Conservation (phyloP, 768 basidiomycete genomes). For the Infundibulicybe gibba region DNA sequence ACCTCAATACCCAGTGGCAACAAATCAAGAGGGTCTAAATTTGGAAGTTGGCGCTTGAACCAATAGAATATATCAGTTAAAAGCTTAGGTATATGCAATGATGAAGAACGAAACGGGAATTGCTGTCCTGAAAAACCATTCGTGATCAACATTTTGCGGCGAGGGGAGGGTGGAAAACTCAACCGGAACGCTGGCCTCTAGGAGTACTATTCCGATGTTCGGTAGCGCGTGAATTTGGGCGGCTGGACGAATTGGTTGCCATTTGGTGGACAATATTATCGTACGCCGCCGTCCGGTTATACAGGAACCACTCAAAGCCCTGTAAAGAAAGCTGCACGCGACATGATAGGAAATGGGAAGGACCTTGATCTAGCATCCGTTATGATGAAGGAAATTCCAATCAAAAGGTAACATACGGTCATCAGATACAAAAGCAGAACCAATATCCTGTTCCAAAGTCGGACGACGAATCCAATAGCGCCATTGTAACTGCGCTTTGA, state of each 20-base stretch:
- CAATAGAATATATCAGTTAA: slow-evolving; percentile 39
- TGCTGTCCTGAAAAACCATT: background rate
- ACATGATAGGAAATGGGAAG: slow-evolving; percentile 35
- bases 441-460: slow-evolving; percentile 69
- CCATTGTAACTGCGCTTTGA: slow-evolving; percentile 88
- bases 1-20: slow-evolving; percentile 80
- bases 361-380: slow-evolving; percentile 22
- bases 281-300: slow-evolving; percentile 86
- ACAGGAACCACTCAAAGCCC: slow-evolving; percentile 91
- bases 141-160: background rate
- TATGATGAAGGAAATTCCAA: background rate
- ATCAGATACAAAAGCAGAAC: slow-evolving; percentile 42
- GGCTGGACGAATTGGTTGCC: slow-evolving; percentile 36
- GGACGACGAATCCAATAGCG: slow-evolving; percentile 89
- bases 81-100: slow-evolving; percentile 23
- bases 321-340: slow-evolving; percentile 78
- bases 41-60: slow-evolving; percentile 62
- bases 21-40: slow-evolving; percentile 77
- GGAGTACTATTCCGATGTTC: slow-evolving; percentile 30
- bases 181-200: slow-evolving; percentile 39
- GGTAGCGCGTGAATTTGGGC: slow-evolving; percentile 31
- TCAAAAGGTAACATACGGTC: slow-evolving; percentile 38
- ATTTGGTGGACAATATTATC: slow-evolving; percentile 83
- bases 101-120: slow-evolving; percentile 19
- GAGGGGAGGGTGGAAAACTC: slow-evolving; percentile 2